A percentile compares a stretch with the other conserved stretches of the same genome.
phyloP scores from a whole-genome alignment of 2,329 filamentous ascomycete genomes.

The Fusarium ambrosium region DNA sequence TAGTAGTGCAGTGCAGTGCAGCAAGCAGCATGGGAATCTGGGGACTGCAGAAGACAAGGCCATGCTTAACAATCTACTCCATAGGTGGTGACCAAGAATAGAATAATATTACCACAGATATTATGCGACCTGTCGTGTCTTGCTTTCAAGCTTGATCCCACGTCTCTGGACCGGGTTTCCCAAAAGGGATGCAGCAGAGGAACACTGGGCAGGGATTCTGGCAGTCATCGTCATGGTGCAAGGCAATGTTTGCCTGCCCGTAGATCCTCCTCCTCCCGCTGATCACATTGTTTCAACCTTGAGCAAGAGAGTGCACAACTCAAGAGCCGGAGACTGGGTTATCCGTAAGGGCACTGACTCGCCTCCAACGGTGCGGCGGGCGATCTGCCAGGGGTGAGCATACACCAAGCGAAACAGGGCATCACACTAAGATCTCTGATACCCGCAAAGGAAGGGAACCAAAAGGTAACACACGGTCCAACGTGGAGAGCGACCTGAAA shows the following conservation, averaged over 20 bases:
- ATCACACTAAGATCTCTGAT: conserved; percentile 37
- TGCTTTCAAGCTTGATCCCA: not conserved
- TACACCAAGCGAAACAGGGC: conserved; percentile 27
- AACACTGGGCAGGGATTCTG: conserved; percentile 2
- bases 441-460: conserved; percentile 15
- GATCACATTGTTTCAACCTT: conserved; percentile 19
- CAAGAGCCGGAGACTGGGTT: conserved; percentile 17
- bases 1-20: too few relatives aligned
- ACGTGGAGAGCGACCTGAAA: conserved; percentile 45
- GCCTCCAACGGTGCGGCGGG: conserved; percentile 14
- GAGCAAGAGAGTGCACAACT: conserved; percentile 8
- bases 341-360: conserved; percentile 6
- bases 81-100: not conserved
- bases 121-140: conserved; percentile 11
- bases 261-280: not conserved
- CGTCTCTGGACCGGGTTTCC: conserved; percentile 1
- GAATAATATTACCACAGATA: conserved; percentile 2
- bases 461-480: conserved; percentile 38
- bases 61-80: not conserved
- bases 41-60: conserved; percentile 3
- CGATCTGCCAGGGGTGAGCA: conserved; percentile 35
- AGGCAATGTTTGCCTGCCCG: not conserved
- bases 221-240: not conserved
- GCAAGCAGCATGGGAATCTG: conserved; percentile 6
- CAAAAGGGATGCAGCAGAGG: not conserved